phyloP scores from a whole-genome alignment of 441 rosid genomes.

The Kokia cookei region DNA sequence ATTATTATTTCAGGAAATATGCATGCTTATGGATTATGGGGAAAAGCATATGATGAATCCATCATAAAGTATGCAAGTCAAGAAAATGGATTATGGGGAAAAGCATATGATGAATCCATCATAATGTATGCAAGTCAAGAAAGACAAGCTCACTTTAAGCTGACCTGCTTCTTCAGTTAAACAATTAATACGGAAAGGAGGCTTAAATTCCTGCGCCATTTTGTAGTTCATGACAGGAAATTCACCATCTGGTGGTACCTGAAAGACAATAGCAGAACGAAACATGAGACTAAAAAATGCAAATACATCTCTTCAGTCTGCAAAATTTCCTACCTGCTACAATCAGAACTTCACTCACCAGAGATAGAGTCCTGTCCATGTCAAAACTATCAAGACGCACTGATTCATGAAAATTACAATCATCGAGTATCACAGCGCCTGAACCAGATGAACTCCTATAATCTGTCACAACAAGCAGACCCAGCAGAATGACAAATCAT shows the following conservation, averaged over 20 bases:
- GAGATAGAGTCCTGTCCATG: too few relatives aligned
- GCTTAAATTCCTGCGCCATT: slow-evolving; percentile 98
- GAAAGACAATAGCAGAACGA: too few relatives aligned
- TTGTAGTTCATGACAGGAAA: slow-evolving; percentile 99
- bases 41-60: neutral
- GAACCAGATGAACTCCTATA: too few relatives aligned
- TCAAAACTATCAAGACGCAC: too few relatives aligned
- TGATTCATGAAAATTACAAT: too few relatives aligned
- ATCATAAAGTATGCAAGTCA: neutral
- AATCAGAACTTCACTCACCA: too few relatives aligned
- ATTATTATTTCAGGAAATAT: neutral
- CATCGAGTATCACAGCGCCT: too few relatives aligned
- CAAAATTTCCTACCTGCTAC: too few relatives aligned
- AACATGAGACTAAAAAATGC: too few relatives aligned
- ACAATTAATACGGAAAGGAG: slow-evolving; percentile 90
- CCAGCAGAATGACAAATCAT: too few relatives aligned
- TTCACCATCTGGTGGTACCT: slow-evolving; percentile 99
- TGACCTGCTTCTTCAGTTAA: slow-evolving; percentile 95
- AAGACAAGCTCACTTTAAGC: slow-evolving; percentile 48
- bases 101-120: neutral
- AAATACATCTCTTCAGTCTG: too few relatives aligned
- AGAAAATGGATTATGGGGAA: neutral
- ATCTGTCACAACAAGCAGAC: too few relatives aligned
- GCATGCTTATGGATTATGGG: neutral
- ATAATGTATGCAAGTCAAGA: neutral